A percentile compares a stretch with the other conserved stretches of the same genome.
Conservation (phyloP, 345 rosid species). For the Eucalyptus marginata region DNA sequence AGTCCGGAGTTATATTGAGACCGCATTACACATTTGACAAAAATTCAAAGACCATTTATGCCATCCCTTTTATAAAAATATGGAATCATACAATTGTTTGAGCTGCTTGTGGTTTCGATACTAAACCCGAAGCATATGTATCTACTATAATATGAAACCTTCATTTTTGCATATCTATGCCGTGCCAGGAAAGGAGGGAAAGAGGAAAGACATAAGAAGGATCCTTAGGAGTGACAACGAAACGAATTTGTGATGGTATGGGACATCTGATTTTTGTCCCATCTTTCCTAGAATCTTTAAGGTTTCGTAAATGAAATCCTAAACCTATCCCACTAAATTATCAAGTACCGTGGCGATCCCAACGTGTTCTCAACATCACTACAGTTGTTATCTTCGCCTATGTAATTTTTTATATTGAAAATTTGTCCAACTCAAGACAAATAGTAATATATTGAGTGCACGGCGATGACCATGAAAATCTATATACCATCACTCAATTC, state of each 20-base stretch:
- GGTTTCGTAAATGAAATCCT: not conserved
- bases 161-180: not conserved
- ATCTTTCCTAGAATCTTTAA: not conserved
- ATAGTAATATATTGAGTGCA: too few species aligned
- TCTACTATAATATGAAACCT: not conserved
- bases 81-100: not conserved
- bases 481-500: not conserved
- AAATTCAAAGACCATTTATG: too few species aligned
- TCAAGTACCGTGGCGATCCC: not conserved
- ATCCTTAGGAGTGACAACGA: not conserved
- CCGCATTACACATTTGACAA: too few species aligned
- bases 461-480: not conserved
- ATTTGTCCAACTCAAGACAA: too few species aligned
- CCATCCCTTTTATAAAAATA: not conserved
- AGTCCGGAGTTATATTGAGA: too few species aligned
- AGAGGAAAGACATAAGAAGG: not conserved
- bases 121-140: not conserved
- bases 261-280: not conserved
- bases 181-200: not conserved
- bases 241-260: not conserved
- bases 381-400: too few species aligned
- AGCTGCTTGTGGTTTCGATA: not conserved
- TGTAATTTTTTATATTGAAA: too few species aligned
- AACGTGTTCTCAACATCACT: not conserved
- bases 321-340: not conserved